Conservation (phyloP, 495 filamentous ascomycete species). For the Letharia lupina region DNA sequence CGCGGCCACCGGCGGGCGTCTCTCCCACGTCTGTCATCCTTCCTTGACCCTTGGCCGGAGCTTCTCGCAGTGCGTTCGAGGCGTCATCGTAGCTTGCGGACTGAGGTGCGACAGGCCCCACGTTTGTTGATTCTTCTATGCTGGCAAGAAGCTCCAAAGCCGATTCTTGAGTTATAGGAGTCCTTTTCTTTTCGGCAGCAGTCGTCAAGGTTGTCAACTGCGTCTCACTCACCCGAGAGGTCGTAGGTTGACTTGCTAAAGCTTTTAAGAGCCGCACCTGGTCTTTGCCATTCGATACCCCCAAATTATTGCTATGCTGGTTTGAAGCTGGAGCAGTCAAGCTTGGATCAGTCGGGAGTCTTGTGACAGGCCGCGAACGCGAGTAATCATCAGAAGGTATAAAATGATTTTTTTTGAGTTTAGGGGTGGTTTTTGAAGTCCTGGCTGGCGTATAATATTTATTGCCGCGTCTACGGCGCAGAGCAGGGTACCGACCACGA, state of each 20-base stretch:
- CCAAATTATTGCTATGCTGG: not conserved
- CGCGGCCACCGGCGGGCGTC: not conserved
- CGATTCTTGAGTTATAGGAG: not conserved
- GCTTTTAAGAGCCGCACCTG: not conserved
- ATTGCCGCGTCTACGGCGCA: constrained; percentile 18
- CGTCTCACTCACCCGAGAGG: not conserved
- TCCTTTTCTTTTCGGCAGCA: not conserved
- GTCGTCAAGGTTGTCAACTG: not conserved
- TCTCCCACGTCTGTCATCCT: not conserved
- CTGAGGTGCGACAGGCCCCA: not conserved
- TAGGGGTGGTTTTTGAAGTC: not conserved
- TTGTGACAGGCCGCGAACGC: not conserved
- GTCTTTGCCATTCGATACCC: not conserved
- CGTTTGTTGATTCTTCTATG: not conserved
- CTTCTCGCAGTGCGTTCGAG: not conserved
- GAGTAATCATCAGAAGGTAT: not conserved
- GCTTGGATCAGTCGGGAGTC: not conserved
- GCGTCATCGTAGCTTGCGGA: not conserved
- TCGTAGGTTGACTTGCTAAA: not conserved
- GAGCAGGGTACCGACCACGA: constrained; percentile 19
- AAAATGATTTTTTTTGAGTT: not conserved
- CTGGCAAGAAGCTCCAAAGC: constrained; percentile 1
- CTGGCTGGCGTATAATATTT: constrained; percentile 15
- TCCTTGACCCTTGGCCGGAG: not conserved
- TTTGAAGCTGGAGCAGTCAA: not conserved